Conservation (phyloP, 129 eudicot species). For the Oenanthe sinensis region DNA sequence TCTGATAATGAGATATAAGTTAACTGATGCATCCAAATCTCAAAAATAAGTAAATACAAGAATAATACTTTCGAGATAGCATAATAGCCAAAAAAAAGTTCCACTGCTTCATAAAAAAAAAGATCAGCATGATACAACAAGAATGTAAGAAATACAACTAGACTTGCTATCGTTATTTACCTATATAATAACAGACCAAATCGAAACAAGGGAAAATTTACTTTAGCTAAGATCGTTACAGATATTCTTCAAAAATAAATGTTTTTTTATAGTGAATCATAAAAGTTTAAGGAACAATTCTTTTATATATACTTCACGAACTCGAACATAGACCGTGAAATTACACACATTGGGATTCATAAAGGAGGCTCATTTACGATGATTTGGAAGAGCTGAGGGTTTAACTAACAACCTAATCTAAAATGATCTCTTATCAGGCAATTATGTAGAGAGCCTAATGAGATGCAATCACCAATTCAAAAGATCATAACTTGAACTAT, state of each 20-base stretch:
- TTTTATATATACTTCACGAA: too few relatives aligned
- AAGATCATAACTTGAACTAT: not conserved
- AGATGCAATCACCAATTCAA: not conserved
- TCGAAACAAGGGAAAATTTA: not conserved
- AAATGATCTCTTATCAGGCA: not conserved
- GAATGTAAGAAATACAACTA: not conserved
- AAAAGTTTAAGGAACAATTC: too few relatives aligned
- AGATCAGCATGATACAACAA: not conserved
- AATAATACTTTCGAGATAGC: not conserved
- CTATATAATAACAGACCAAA: not conserved
- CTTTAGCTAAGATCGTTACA: not conserved
- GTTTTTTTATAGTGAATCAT: too few relatives aligned
- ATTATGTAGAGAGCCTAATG: not conserved
- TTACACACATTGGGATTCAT: not conserved
- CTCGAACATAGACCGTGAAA: not conserved
- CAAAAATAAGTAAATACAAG: not conserved
- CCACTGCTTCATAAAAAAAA: not conserved
- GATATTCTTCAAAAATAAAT: too few relatives aligned
- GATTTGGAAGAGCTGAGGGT: not conserved
- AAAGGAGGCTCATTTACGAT: not conserved
- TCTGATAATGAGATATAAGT: not conserved
- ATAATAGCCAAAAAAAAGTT: not conserved
- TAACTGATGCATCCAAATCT: not conserved
- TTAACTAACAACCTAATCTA: not conserved
- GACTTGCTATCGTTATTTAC: not conserved